Base-by-base conservation (phyloP, 2,329 filamentous ascomycete species). In the Pezicula carpinea region DNA sequence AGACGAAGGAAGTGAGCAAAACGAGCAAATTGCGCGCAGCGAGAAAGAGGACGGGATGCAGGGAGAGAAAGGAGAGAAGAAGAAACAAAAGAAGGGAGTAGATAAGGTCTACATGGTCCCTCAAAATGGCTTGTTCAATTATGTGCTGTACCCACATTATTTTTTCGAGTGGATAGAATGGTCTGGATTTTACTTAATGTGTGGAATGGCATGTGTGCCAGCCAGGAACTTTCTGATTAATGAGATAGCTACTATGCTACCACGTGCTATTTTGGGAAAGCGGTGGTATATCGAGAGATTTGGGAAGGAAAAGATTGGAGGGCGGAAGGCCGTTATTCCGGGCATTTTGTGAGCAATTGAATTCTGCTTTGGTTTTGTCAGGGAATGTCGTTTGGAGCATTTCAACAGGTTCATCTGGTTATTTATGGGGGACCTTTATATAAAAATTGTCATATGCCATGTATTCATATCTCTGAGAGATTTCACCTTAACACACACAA, bases 151-250 rank as follows among this genome's bases (percentile, higher is more conserved):
- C 66, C 90, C 93, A 55, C 93, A 99, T 66, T 99, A 96, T 66
- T 74, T 95, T n/a, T 87, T 85, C 63, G 93, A 99, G 70, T 99
- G 93, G 93, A 65, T 96, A 44, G 93, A 99, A 74, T 99, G 93
- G 93, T 66, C 78, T 3, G 93, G 93, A 0, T 99, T 90, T 66
- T 90, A 85, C 73, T 78, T 96, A 65, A 78, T 87, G 56, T 78
- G 83, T 47, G 83, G 82, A 1, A 78, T 73, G 69, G 67, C 70
- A 4, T 89, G 84, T 61, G 70, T 80, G 40, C 92, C 93, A 0
- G 92, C 89, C 19, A 74, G 90, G 59, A 79, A 78, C 43, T 97
- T 97, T 63, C 60, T 96, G 38, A 54, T 95, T 40, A 97, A 96
- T 64, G 90, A 96, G 69, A 70, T 99, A 43, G 69, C 82, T n/a